Base-by-base conservation (phyloP, 2,329 filamentous ascomycete species). In the Cladosporium sp. region DNA sequence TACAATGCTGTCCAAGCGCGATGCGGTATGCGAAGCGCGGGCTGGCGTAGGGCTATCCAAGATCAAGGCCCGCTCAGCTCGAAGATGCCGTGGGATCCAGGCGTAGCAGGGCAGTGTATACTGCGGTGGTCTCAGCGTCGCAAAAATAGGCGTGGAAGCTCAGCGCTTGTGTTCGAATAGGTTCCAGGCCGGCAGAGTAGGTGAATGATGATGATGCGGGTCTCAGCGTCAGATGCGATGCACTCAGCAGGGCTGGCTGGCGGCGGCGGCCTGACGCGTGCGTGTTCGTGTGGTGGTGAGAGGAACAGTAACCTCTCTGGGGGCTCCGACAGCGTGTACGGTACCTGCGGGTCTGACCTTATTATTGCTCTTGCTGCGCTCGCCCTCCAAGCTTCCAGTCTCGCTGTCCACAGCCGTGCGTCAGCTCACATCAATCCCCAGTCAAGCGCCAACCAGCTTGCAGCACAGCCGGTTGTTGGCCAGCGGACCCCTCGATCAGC, bases 191-290 rank as follows among this genome's bases (percentile, higher is more conserved):
- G 34, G 28, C 28, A 28, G 25, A 17, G 42, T 17, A 7, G 40
- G 40, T 45, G 28, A 32, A 32, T 32, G 28, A 32, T 32, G 8
- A 32, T 32, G 28, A 32, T 32, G 8, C 28, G 28, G 28, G 28
- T 32, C 28, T 32, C 28, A 32, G 17, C n/a, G 47, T 50, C 34
- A 50, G 47, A 50, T 50, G 47, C 34, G 47, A 50, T 50, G 34
- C 34, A 24, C 47, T 50, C 49, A 52, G 49, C 49, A 40, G 36
- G 49, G 49, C 39, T 55, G 49, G 49, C 39, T 55, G 32, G 40
- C 42, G 22, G 25, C 42, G 42, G 42, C 42, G 20, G 40, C 28
- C 34, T 19, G 39, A 42, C 52, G 37, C 17, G 40, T 40, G 51
- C 39, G 50, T 37, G 8, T 20, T 37, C 47, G 32, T n/a, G 47